Conservation (phyloP, 345 rosid species). For the Eucalyptus regnans region DNA sequence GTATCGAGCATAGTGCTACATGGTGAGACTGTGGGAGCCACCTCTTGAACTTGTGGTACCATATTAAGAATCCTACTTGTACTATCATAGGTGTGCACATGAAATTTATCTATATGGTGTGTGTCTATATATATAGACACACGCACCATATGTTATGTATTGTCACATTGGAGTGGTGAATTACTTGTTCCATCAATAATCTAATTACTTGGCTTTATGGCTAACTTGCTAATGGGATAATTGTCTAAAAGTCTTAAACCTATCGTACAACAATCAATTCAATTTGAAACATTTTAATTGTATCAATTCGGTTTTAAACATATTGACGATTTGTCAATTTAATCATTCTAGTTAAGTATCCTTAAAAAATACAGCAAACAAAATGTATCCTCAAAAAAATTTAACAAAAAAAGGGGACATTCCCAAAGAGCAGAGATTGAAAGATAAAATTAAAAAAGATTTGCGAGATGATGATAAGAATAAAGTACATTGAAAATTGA, state of each 20-base stretch:
- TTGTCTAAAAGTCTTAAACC: background rate
- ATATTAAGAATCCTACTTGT: background rate
- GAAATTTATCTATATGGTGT: background rate
- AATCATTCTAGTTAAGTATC: too few species aligned
- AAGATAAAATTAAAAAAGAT: too few species aligned
- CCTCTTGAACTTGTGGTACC: background rate
- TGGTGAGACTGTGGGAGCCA: background rate
- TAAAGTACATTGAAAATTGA: too few species aligned
- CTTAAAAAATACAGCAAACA: too few species aligned
- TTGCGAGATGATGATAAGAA: too few species aligned
- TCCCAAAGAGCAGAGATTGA: too few species aligned
- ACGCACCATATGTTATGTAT: background rate
- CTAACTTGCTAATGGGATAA: background rate
- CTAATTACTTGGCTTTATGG: background rate
- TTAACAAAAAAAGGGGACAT: too few species aligned
- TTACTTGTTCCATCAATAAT: background rate
- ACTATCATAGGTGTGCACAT: background rate
- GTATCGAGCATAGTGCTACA: background rate
- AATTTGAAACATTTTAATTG: background rate
- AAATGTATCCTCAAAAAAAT: too few species aligned
- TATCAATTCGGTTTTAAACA: accelerated
- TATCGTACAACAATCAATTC: too few species aligned
- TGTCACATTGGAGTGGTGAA: background rate
- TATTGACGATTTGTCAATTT: background rate
- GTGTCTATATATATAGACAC: too few species aligned